Evolutionary conservation across 345 rosid species (phyloP).

Genomic region (Gossypium bickii): DNA sequence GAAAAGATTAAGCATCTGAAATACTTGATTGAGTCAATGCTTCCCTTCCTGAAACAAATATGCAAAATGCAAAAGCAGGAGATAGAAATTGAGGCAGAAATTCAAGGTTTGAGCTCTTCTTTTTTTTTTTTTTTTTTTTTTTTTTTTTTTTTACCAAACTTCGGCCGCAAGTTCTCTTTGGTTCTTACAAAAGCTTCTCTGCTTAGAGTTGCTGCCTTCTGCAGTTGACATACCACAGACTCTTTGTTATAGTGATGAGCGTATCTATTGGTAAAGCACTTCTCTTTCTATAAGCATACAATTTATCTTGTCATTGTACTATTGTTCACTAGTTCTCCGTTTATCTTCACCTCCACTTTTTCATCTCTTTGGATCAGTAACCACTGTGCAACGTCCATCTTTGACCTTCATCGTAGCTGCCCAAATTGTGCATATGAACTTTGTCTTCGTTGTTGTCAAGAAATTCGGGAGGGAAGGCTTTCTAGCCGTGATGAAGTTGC

Average conservation of each 20-base stretch:
- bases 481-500: constrained; percentile 38
- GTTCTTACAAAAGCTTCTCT: constrained; percentile 18
- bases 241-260: constrained; percentile 52
- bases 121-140: not conserved
- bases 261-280: constrained; percentile 65
- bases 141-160: not conserved
- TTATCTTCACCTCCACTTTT: constrained; percentile 12
- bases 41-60: constrained; percentile 57
- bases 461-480: constrained; percentile 52
- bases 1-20: constrained; percentile 51
- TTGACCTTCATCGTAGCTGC: constrained; percentile 82
- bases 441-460: constrained; percentile 78
- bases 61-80: constrained; percentile 48
- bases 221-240: constrained; percentile 34
- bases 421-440: constrained; percentile 67
- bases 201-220: constrained; percentile 27
- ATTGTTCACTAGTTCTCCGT: constrained; percentile 8
- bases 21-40: constrained; percentile 45
- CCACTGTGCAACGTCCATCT: constrained; percentile 82
- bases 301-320: constrained; percentile 1
- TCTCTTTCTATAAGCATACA: not conserved
- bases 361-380: constrained; percentile 44
- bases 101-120: constrained; percentile 37
- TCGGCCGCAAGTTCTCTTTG: constrained; percentile 6
- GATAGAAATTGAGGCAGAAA: constrained; percentile 47